phyloP scores from a whole-genome alignment of 768 basidiomycete species.

The Termitomyces sp. region DNA sequence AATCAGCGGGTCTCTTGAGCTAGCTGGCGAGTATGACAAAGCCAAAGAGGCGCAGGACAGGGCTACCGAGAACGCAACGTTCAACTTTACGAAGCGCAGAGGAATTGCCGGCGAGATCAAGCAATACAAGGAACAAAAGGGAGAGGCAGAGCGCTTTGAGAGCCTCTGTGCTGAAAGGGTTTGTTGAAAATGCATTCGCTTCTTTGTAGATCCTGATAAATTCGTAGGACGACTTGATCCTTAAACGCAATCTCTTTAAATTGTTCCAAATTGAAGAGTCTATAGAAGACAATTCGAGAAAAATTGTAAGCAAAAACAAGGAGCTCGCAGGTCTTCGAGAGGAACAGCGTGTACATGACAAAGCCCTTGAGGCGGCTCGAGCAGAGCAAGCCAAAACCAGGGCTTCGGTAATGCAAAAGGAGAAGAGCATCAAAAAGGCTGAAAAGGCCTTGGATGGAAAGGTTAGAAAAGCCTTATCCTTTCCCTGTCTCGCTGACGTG shows the following conservation, averaged over 20 bases:
- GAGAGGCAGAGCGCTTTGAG: conserved; percentile 87
- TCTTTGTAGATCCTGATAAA: conserved; percentile 1
- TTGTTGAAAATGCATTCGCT: conserved; percentile 16
- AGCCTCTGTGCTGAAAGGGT: conserved; percentile 70
- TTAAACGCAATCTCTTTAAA: conserved; percentile 81
- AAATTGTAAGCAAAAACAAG: conserved; percentile 70
- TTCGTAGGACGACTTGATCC: conserved; percentile 70
- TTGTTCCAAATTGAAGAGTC: conserved; percentile 85
- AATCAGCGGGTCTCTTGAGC: conserved; percentile 90
- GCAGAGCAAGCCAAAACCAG: conserved; percentile 78
- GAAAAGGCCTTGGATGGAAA: conserved; percentile 86
- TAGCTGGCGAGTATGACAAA: conserved; percentile 82
- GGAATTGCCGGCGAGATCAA: conserved; percentile 94
- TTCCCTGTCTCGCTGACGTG: neutral
- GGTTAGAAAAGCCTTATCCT: conserved; percentile 31
- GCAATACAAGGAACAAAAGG: conserved; percentile 96
- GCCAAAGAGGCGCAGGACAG: conserved; percentile 84
- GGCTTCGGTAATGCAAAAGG: conserved; percentile 71
- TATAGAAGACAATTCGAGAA: conserved; percentile 65
- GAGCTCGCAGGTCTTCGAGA: conserved; percentile 62
- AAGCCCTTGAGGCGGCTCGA: conserved; percentile 66
- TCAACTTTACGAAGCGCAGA: conserved; percentile 91
- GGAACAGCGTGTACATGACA: conserved; percentile 67
- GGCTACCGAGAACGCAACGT: conserved; percentile 91
- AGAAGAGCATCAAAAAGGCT: conserved; percentile 84